phyloP scores from a whole-genome alignment of 768 basidiomycete genomes.

The Boletus reticuloceps region DNA sequence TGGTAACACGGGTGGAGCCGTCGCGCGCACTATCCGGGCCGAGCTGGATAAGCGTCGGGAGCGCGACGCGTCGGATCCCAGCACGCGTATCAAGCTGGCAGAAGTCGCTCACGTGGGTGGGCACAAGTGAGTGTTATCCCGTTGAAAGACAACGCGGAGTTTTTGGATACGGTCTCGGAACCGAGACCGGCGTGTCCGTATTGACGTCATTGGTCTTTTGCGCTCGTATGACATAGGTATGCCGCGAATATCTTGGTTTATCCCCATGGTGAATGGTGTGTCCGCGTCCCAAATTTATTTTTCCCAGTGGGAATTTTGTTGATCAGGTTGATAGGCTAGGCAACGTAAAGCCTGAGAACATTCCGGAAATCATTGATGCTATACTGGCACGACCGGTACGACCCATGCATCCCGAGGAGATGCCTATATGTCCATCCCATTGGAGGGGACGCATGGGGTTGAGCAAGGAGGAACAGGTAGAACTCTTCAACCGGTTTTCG shows the following conservation, averaged over 20 bases:
- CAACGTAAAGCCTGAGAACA: slow-evolving; percentile 53
- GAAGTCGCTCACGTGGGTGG: slow-evolving; percentile 82
- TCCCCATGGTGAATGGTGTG: slow-evolving; percentile 73
- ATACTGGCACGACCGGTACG: slow-evolving; percentile 33
- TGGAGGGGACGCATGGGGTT: slow-evolving; percentile 78
- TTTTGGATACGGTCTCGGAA: background rate
- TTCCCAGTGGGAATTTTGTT: background rate
- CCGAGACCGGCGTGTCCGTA: background rate
- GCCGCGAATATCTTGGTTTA: slow-evolving; percentile 70
- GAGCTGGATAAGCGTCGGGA: slow-evolving; percentile 46
- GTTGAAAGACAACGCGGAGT: background rate
- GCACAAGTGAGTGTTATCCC: slow-evolving; percentile 58
- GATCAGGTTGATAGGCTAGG: slow-evolving; percentile 51
- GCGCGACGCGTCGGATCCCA: slow-evolving; percentile 23
- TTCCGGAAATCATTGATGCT: slow-evolving; percentile 49
- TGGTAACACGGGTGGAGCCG: slow-evolving; percentile 57
- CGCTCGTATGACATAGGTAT: slow-evolving; percentile 39
- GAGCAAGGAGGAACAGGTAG: slow-evolving; percentile 53
- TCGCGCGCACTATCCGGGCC: slow-evolving; percentile 50
- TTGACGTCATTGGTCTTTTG: background rate
- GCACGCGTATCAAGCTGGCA: slow-evolving; percentile 45
- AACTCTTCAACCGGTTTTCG: slow-evolving; percentile 28
- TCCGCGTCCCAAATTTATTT: slow-evolving; percentile 1
- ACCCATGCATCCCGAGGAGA: slow-evolving; percentile 27
- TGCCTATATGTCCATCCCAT: slow-evolving; percentile 44